A percentile compares a stretch with the other conserved stretches of the same genome.
These are phyloP conservation scores for Colletotrichum australisinense DNA, from an alignment of 2,329 filamentous ascomycete genomes.

Conservation along the genomic window DNA sequence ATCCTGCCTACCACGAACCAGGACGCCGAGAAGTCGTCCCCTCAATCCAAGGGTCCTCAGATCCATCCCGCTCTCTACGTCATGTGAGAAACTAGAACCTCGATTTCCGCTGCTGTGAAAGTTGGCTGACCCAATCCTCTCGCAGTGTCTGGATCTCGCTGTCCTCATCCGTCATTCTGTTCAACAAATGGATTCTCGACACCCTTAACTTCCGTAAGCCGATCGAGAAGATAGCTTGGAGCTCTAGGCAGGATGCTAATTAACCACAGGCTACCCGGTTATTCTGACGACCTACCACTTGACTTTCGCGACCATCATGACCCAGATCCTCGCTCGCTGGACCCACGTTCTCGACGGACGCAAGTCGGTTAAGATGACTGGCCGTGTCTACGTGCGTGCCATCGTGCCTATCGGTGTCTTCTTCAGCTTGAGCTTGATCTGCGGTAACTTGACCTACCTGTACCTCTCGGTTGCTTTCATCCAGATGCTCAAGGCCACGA, in stretches of 20 bases:
- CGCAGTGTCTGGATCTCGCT: conserved; percentile 90
- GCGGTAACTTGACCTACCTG: conserved; percentile 94
- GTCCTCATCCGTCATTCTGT: conserved; percentile 94
- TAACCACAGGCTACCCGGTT: conserved; percentile 77
- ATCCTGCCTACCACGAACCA: conserved; percentile 87
- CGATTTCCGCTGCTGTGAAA: not conserved
- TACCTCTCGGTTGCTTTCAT: conserved; percentile 97
- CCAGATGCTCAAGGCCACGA: conserved; percentile 99
- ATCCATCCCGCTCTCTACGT: conserved; percentile 92
- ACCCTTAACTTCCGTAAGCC: conserved; percentile 78
- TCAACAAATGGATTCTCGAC: conserved; percentile 99
- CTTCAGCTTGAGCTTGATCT: conserved; percentile 96
- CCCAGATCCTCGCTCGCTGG: conserved; percentile 90
- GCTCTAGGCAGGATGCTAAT: conserved; percentile 35
- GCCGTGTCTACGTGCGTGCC: conserved; percentile 89
- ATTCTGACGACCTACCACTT: conserved; percentile 97
- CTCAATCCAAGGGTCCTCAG: conserved; percentile 63
- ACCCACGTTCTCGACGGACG: conserved; percentile 92
- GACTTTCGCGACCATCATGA: conserved; percentile 92
- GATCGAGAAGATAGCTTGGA: conserved; percentile 1
- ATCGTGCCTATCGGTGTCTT: conserved; percentile 96
- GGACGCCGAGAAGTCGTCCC: conserved; percentile 75
- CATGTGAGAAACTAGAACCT: conserved; percentile 59
- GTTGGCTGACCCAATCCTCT: conserved; percentile 12
- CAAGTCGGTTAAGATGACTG: conserved; percentile 97